Evolutionary conservation across 345 rosid genomes (phyloP).

Genomic region (Salix koriyanagi): DNA sequence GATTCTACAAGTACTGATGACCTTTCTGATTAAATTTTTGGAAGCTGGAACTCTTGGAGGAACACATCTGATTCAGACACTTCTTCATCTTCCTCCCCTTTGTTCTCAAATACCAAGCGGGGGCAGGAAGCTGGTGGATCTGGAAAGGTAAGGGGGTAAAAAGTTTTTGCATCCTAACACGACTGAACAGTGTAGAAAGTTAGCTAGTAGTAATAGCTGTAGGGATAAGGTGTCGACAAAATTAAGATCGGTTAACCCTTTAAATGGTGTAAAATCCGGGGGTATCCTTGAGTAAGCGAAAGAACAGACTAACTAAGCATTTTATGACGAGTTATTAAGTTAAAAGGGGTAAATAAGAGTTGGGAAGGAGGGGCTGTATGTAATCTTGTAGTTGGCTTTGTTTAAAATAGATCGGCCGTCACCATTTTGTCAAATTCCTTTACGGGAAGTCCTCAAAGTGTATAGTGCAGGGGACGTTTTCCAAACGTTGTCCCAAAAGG

Average conservation of each 20-base stretch:
- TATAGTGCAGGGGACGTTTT: neutral
- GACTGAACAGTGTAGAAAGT: slow-evolving; percentile 36
- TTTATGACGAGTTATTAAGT: slow-evolving; percentile 8
- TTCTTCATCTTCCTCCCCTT: slow-evolving; percentile 55
- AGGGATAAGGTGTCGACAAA: slow-evolving; percentile 38
- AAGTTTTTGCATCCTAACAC: slow-evolving; percentile 38
- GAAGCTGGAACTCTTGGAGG: slow-evolving; percentile 52
- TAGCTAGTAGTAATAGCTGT: slow-evolving; percentile 27
- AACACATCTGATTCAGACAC: slow-evolving; percentile 53
- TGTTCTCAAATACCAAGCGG: slow-evolving; percentile 19
- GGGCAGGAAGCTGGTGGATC: slow-evolving; percentile 17
- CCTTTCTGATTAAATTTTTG: slow-evolving; percentile 59
- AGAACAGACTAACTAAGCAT: slow-evolving; percentile 29
- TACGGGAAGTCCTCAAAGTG: neutral
- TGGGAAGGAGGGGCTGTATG: slow-evolving; percentile 18
- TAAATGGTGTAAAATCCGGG: slow-evolving; percentile 37
- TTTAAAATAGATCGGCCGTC: slow-evolving; percentile 22
- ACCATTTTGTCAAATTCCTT: slow-evolving; percentile 22
- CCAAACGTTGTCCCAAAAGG: neutral
- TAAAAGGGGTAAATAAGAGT: slow-evolving; percentile 32
- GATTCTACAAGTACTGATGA: slow-evolving; percentile 71
- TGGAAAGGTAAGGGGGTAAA: slow-evolving; percentile 31
- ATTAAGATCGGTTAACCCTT: slow-evolving; percentile 34
- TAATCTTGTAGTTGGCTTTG: slow-evolving; percentile 26
- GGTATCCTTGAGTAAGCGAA: slow-evolving; percentile 25